phyloP scores from a whole-genome alignment of 495 filamentous ascomycete species.

The Neurospora discreta region DNA sequence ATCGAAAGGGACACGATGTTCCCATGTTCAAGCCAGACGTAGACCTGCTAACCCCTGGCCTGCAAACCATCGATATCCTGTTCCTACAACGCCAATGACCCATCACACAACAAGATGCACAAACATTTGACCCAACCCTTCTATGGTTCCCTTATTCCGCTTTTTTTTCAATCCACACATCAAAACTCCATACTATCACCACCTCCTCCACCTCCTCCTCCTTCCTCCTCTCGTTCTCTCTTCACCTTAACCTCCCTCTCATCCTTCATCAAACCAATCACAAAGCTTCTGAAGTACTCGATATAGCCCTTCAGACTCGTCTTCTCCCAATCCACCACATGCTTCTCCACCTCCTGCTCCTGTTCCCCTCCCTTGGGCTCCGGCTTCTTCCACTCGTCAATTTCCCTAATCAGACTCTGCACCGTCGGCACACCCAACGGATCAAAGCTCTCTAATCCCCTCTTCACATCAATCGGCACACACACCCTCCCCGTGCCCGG shows the following conservation, averaged over 20 bases:
- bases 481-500: slow-evolving; percentile 89
- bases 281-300: slow-evolving; percentile 76
- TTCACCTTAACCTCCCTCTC: slow-evolving; percentile 67
- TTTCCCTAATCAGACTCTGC: slow-evolving; percentile 63
- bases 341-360: slow-evolving; percentile 21
- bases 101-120: not conserved
- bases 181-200: slow-evolving; percentile 48
- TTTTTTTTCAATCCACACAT: no score
- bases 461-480: slow-evolving; percentile 71
- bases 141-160: not conserved
- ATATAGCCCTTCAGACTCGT: slow-evolving; percentile 89
- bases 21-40: not conserved
- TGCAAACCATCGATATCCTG: not conserved
- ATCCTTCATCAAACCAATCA: slow-evolving; percentile 65
- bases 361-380: slow-evolving; percentile 61
- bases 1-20: not conserved
- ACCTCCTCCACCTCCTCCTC: slow-evolving; percentile 27
- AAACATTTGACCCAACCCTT: not conserved
- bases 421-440: slow-evolving; percentile 82
- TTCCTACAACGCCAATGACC: not conserved
- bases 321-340: slow-evolving; percentile 84
- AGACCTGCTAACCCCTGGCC: not conserved
- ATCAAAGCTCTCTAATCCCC: slow-evolving; percentile 63
- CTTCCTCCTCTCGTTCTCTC: slow-evolving; percentile 43
- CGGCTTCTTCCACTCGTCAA: slow-evolving; percentile 55